phyloP scores from a whole-genome alignment of 129 eudicot genomes.

The Dittrichia graveolens region DNA sequence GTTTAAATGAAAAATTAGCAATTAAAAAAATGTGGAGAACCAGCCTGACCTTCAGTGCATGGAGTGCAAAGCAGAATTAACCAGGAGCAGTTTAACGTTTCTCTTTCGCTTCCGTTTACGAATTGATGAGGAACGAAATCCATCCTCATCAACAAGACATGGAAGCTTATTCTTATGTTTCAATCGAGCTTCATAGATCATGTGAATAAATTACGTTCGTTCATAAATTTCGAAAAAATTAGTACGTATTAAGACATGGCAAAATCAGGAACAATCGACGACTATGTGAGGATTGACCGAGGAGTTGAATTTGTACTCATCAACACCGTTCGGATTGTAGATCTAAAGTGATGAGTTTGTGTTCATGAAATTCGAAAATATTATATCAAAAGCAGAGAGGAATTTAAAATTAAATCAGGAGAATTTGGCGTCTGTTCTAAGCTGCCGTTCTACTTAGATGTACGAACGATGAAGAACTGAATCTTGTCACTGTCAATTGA shows the following conservation, averaged over 20 bases:
- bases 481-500: background rate
- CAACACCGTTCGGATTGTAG: background rate
- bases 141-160: slow-evolving; percentile 44
- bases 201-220: background rate
- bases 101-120: slow-evolving; percentile 37
- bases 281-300: background rate
- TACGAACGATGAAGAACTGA: background rate
- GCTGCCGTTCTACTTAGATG: background rate
- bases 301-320: background rate
- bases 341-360: background rate
- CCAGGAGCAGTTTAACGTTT: slow-evolving; percentile 4
- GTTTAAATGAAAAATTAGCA: background rate
- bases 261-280: background rate
- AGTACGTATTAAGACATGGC: background rate
- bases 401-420: too few species aligned
- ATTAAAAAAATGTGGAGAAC: slow-evolving; percentile 2
- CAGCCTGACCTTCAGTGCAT: slow-evolving; percentile 25
- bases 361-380: background rate
- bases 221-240: background rate
- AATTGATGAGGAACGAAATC: slow-evolving; percentile 33
- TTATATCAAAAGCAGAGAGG: too few species aligned
- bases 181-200: background rate
- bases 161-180: slow-evolving; percentile 21
- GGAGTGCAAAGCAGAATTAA: slow-evolving; percentile 29
- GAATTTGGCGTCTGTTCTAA: too few species aligned